A percentile compares a stretch with the other conserved stretches of the same genome.
phyloP scores from a whole-genome alignment of 805 yeast species.

The Isabelozyma rhagii region DNA sequence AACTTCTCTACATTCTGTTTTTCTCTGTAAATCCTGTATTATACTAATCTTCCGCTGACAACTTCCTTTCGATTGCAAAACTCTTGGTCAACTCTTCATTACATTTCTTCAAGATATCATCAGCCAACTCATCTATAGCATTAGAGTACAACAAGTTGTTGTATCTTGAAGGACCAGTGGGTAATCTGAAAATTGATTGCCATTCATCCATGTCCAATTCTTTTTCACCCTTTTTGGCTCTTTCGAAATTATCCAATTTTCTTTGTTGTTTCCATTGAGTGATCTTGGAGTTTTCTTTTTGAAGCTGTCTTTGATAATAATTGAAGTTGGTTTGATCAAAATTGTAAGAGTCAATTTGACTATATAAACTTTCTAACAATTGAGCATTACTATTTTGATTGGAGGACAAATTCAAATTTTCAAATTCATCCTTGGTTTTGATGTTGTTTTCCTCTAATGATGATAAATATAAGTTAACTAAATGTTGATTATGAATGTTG shows the following conservation, averaged over 20 bases:
- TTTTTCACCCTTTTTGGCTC: slow-evolving; percentile 56
- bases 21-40: neutral
- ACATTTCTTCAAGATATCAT: slow-evolving; percentile 67
- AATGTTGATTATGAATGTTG: slow-evolving; percentile 61
- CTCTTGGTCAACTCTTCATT: slow-evolving; percentile 64
- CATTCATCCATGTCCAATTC: slow-evolving; percentile 60
- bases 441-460: slow-evolving; percentile 14
- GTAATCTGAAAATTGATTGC: slow-evolving; percentile 62
- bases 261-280: slow-evolving; percentile 73
- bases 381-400: slow-evolving; percentile 44
- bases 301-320: slow-evolving; percentile 73
- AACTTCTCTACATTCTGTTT: neutral
- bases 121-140: slow-evolving; percentile 67
- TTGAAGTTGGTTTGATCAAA: slow-evolving; percentile 78
- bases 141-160: slow-evolving; percentile 68
- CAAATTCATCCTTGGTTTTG: slow-evolving; percentile 23
- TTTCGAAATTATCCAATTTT: slow-evolving; percentile 59
- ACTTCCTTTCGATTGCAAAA: slow-evolving; percentile 54
- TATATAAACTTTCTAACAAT: slow-evolving; percentile 60
- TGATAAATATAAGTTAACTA: slow-evolving; percentile 55
- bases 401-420: slow-evolving; percentile 39
- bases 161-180: slow-evolving; percentile 71
- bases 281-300: slow-evolving; percentile 67
- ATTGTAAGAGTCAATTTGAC: slow-evolving; percentile 70
- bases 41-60: slow-evolving; percentile 20